These are phyloP conservation scores for Raffaelea deltoideospora DNA, from an alignment of 2,329 filamentous ascomycete genomes.

Conservation along the genomic window DNA sequence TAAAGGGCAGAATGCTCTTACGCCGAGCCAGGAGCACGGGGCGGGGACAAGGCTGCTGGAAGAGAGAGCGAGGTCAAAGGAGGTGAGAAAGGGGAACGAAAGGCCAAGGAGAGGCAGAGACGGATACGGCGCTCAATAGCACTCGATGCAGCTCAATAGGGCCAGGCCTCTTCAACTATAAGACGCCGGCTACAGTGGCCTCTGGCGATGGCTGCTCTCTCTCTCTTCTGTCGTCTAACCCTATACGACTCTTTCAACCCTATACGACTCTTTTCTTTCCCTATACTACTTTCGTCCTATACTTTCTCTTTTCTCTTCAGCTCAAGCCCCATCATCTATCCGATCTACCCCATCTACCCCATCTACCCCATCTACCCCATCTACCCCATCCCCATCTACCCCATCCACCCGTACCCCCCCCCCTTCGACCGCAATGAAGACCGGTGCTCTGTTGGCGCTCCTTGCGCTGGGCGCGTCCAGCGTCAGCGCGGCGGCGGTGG, in stretches of 20 bases:
- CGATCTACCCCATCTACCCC: neutral
- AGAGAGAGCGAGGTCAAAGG: no score
- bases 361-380: neutral
- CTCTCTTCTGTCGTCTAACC: neutral
- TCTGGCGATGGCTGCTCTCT: neutral
- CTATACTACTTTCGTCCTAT: neutral
- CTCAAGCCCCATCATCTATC: neutral
- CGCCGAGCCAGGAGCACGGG: no score
- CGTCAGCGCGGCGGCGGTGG: constrained; percentile 8
- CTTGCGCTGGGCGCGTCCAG: constrained; percentile 8
- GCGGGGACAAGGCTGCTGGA: no score
- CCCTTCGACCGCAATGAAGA: constrained; percentile 7
- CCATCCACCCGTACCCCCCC: neutral
- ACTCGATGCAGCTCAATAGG: neutral
- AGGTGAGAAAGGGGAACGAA: neutral
- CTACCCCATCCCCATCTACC: neutral
- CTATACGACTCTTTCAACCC: no score
- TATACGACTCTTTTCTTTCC: neutral
- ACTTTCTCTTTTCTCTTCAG: neutral
- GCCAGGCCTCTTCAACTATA: neutral
- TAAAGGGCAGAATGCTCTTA: no score
- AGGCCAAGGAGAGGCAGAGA: neutral
- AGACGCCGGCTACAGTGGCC: neutral
- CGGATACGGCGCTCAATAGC: neutral
- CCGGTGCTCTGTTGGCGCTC: constrained; percentile 7